Conservation (phyloP, 2,329 filamentous ascomycete species). For the Aureobasidium sp. region DNA sequence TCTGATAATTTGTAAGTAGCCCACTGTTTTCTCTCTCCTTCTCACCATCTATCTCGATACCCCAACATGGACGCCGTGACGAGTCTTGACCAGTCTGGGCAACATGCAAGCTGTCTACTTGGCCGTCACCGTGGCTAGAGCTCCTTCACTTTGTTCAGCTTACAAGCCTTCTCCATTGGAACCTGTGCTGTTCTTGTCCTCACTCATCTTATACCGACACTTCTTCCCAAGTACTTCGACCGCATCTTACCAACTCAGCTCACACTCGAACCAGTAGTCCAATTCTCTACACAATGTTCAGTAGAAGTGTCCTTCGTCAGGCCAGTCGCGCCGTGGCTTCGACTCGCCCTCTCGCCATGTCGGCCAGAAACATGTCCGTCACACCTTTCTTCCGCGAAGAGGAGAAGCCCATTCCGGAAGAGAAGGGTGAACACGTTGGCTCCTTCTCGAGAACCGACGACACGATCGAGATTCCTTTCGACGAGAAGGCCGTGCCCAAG, state of each 20-base stretch:
- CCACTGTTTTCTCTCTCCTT: background rate
- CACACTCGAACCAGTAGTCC: background rate
- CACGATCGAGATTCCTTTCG: slow-evolving; percentile 68
- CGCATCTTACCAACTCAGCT: background rate
- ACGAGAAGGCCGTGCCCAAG: slow-evolving; percentile 68
- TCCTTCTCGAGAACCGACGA: slow-evolving; percentile 74
- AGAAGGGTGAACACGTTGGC: slow-evolving; percentile 47
- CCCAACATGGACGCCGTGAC: background rate
- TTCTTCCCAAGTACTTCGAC: background rate
- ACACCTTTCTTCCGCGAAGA: slow-evolving; percentile 12
- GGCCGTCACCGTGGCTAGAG: too few relatives aligned
- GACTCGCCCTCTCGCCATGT: slow-evolving; percentile 13
- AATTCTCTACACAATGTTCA: slow-evolving; percentile 24
- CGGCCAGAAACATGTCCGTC: slow-evolving; percentile 7
- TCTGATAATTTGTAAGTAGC: background rate
- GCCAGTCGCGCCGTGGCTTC: slow-evolving; percentile 26
- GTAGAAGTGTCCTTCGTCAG: slow-evolving; percentile 28
- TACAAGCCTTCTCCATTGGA: background rate
- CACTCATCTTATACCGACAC: background rate
- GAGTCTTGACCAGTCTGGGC: background rate
- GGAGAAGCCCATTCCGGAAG: slow-evolving; percentile 22
- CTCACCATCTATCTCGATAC: background rate
- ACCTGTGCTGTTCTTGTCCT: background rate
- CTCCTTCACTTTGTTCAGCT: background rate
- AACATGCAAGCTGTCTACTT: background rate